These are phyloP conservation scores for Populus pruinosa DNA, from an alignment of 345 rosid genomes.

Conservation along the genomic window DNA sequence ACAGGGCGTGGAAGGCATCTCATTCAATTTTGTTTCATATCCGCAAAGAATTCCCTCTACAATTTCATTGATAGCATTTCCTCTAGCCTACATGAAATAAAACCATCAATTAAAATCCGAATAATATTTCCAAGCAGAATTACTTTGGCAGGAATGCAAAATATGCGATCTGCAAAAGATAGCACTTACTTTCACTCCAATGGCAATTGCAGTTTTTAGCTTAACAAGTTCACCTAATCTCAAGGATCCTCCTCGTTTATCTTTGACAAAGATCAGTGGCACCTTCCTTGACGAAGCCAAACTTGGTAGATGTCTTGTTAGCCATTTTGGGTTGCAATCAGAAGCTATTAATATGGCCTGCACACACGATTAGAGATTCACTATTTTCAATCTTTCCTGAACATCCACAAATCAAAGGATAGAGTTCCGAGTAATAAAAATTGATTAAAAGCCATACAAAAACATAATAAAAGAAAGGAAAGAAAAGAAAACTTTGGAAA, in stretches of 20 bases:
- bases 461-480: background rate
- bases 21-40: background rate
- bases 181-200: slow-evolving; percentile 52
- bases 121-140: background rate
- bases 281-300: slow-evolving; percentile 65
- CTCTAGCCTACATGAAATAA: slow-evolving; percentile 41
- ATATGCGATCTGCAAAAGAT: background rate
- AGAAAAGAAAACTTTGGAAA: background rate
- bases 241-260: slow-evolving; percentile 54
- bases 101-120: background rate
- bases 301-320: slow-evolving; percentile 61
- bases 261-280: slow-evolving; percentile 48
- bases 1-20: background rate
- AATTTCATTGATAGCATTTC: slow-evolving; percentile 40
- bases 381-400: background rate
- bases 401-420: background rate
- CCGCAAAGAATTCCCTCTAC: slow-evolving; percentile 34
- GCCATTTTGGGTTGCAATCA: slow-evolving; percentile 70
- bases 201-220: slow-evolving; percentile 61
- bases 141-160: background rate
- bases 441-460: too few species aligned
- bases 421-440: background rate
- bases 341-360: slow-evolving; percentile 63
- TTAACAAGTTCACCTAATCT: slow-evolving; percentile 66
- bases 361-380: background rate